Conservation (phyloP, 2,329 filamentous ascomycete species). For the Zasmidium angulare region DNA sequence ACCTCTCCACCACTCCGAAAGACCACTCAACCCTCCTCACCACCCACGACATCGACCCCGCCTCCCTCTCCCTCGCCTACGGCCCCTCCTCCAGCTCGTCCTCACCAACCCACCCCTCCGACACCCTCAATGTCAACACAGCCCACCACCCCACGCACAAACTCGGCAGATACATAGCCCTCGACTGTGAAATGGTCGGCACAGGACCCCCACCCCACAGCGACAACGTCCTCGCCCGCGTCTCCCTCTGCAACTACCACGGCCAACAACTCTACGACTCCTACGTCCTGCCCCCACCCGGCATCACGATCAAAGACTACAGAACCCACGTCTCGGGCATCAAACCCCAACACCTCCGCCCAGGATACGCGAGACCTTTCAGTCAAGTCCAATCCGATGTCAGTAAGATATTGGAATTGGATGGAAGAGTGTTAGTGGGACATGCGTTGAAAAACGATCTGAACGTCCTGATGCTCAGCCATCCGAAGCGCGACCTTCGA, state of each 20-base stretch:
- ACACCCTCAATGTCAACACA: slow-evolving; percentile 41
- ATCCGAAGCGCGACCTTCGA: slow-evolving; percentile 74
- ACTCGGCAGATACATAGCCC: slow-evolving; percentile 83
- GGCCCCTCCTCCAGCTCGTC: slow-evolving; percentile 61
- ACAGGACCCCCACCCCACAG: slow-evolving; percentile 67
- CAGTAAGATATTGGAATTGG: slow-evolving; percentile 65
- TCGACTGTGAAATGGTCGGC: slow-evolving; percentile 99
- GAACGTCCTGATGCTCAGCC: slow-evolving; percentile 71
- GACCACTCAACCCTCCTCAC: slow-evolving; percentile 51
- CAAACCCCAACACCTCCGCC: slow-evolving; percentile 67
- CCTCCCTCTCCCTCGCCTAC: slow-evolving; percentile 62
- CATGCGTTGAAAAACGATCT: slow-evolving; percentile 81
- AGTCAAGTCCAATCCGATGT: slow-evolving; percentile 75
- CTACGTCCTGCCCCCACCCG: slow-evolving; percentile 66
- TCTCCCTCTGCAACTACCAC: slow-evolving; percentile 91
- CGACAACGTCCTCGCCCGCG: slow-evolving; percentile 76
- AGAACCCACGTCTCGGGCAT: slow-evolving; percentile 85
- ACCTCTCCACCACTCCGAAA: slow-evolving; percentile 29
- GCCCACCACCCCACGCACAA: slow-evolving; percentile 56
- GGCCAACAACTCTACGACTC: slow-evolving; percentile 92
- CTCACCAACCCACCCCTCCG: slow-evolving; percentile 55
- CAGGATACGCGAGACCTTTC: slow-evolving; percentile 54
- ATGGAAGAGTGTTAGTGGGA: slow-evolving; percentile 73
- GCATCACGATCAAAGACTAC: slow-evolving; percentile 82
- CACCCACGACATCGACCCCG: slow-evolving; percentile 54